phyloP scores from a whole-genome alignment of 176 grass and related monocot species.

The Hsuehochloa calcarea region DNA sequence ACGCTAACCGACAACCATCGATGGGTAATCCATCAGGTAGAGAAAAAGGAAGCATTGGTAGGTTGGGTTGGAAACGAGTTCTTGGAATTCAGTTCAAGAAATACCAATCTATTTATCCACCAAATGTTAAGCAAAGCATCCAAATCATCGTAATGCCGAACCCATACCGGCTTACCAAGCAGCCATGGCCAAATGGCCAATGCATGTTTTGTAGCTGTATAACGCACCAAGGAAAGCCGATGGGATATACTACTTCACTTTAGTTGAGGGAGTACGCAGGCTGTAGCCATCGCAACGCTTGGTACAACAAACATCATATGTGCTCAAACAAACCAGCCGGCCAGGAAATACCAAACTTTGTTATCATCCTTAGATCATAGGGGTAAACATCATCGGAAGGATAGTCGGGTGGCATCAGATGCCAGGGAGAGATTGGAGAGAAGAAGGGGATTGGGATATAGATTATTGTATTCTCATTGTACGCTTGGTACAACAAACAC shows the following conservation, averaged over 20 bases:
- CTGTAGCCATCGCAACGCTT: not conserved
- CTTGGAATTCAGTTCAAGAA: not conserved
- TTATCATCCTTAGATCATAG: no score
- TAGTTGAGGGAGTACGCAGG: not conserved
- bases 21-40: not conserved
- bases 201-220: not conserved
- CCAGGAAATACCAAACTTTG: no score
- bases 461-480: no score
- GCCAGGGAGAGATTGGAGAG: no score
- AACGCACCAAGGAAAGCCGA: not conserved
- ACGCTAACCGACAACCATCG: not conserved
- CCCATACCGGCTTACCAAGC: not conserved
- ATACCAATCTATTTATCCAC: not conserved
- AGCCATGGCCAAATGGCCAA: no score
- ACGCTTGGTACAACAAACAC: no score
- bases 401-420: no score
- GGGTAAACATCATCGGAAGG: no score
- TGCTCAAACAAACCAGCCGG: not conserved
- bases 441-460: no score
- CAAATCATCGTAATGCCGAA: not conserved
- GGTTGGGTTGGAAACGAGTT: not conserved
- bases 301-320: constrained; percentile 21
- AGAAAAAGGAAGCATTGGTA: not conserved
- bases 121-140: not conserved
- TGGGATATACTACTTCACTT: not conserved